Evolutionary conservation across 2,329 filamentous ascomycete genomes (phyloP).

Genomic region (Venturia carpophila): DNA sequence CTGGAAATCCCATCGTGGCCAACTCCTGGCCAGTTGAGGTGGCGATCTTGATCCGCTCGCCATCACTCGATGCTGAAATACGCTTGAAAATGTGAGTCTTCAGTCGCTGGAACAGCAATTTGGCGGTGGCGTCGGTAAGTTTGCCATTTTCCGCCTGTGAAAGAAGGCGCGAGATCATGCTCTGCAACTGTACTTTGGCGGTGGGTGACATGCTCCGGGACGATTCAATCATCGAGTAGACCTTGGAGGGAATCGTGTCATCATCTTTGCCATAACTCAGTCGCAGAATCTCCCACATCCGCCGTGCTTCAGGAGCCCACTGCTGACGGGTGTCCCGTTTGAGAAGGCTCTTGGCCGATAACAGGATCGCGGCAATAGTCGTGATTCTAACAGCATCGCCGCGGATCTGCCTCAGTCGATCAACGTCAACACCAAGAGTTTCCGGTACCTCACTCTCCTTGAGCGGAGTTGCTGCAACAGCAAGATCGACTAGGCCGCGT

Average conservation of each 20-base stretch:
- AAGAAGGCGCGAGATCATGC: slow-evolving; percentile 43
- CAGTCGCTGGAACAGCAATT: slow-evolving; percentile 60
- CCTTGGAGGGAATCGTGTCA: slow-evolving; percentile 31
- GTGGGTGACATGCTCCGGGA: slow-evolving; percentile 42
- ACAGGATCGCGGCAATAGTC: slow-evolving; percentile 63
- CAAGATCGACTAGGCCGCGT: slow-evolving; percentile 66
- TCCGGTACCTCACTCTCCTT: slow-evolving; percentile 56
- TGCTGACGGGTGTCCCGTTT: slow-evolving; percentile 71
- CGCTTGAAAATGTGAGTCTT: slow-evolving; percentile 58
- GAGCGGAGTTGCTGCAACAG: slow-evolving; percentile 56
- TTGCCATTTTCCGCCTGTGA: slow-evolving; percentile 42
- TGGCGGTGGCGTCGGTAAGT: slow-evolving; percentile 55
- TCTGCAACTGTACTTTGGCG: slow-evolving; percentile 37
- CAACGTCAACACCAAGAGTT: slow-evolving; percentile 61
- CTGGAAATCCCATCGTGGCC: slow-evolving; percentile 60
- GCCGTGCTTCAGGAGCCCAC: slow-evolving; percentile 66
- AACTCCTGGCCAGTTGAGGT: slow-evolving; percentile 63
- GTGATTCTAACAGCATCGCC: slow-evolving; percentile 56
- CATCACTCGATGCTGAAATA: slow-evolving; percentile 57
- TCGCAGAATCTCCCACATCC: slow-evolving; percentile 63
- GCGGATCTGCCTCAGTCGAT: slow-evolving; percentile 53
- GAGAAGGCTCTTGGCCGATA: slow-evolving; percentile 75
- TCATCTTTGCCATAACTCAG: slow-evolving; percentile 50
- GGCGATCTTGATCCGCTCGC: slow-evolving; percentile 62
- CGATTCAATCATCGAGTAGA: slow-evolving; percentile 42